A percentile compares a stretch with the other conserved stretches of the same genome.
These are phyloP conservation scores for Candida nitratophila DNA, from an alignment of 805 yeast genomes.

Conservation along the genomic window DNA sequence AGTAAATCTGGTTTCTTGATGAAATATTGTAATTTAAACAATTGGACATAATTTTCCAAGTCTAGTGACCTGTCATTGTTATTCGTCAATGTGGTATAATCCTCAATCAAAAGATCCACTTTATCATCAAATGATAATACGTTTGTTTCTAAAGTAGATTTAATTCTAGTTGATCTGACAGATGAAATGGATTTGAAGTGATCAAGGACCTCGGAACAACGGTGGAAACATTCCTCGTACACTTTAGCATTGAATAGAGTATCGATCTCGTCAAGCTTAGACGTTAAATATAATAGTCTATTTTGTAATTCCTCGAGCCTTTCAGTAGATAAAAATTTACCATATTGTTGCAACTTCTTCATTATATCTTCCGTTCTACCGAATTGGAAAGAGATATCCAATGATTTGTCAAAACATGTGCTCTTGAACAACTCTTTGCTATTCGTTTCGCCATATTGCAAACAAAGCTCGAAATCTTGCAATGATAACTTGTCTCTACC, in stretches of 20 bases:
- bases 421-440: slow-evolving; percentile 16
- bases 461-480: slow-evolving; percentile 41
- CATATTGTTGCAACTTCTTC: slow-evolving; percentile 11
- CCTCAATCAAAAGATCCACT: slow-evolving; percentile 14
- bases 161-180: slow-evolving; percentile 26
- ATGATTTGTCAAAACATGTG: slow-evolving; percentile 44
- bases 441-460: slow-evolving; percentile 26
- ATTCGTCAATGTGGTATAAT: slow-evolving; percentile 17
- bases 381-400: slow-evolving; percentile 42
- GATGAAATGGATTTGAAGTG: slow-evolving; percentile 38
- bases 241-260: slow-evolving; percentile 8
- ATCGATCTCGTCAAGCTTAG: not conserved
- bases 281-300: slow-evolving; percentile 1
- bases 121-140: slow-evolving; percentile 12
- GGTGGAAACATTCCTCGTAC: slow-evolving; percentile 21
- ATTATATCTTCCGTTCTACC: slow-evolving; percentile 40
- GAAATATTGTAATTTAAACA: slow-evolving; percentile 22
- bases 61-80: slow-evolving; percentile 12
- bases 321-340: slow-evolving; percentile 1
- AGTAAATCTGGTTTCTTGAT: slow-evolving; percentile 13
- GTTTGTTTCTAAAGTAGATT: slow-evolving; percentile 15
- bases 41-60: slow-evolving; percentile 14
- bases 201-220: slow-evolving; percentile 27
- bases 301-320: slow-evolving; percentile 2
- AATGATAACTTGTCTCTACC: slow-evolving; percentile 49